These are phyloP conservation scores for Coemansia sp. DNA, from an alignment of 192 early-diverging fungal species.

Conservation along the genomic window DNA sequence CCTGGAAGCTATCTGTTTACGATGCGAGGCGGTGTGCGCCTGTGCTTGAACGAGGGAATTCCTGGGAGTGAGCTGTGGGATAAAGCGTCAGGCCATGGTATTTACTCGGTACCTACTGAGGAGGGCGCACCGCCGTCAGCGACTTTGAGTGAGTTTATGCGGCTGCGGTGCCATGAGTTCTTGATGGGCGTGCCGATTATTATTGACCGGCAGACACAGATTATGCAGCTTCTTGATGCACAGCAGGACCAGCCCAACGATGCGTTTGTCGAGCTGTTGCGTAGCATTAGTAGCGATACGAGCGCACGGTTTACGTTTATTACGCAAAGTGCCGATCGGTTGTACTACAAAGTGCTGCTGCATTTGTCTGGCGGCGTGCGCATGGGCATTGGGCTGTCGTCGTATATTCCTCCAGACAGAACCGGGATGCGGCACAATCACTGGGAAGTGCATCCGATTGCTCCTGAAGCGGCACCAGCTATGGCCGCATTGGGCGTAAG, in stretches of 20 bases:
- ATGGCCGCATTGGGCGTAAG: slow-evolving; percentile 19
- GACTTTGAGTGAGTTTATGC: slow-evolving; percentile 46
- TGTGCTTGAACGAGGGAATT: slow-evolving; percentile 51
- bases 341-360: slow-evolving; percentile 51
- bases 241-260: neutral
- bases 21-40: slow-evolving; percentile 52
- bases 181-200: slow-evolving; percentile 55
- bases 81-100: slow-evolving; percentile 34
- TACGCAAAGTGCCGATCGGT: slow-evolving; percentile 31
- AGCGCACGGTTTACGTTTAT: slow-evolving; percentile 48
- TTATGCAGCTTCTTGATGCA: slow-evolving; percentile 29
- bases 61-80: slow-evolving; percentile 53
- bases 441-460: slow-evolving; percentile 55
- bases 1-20: slow-evolving; percentile 51
- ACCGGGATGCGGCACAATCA: slow-evolving; percentile 45
- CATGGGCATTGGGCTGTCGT: slow-evolving; percentile 52
- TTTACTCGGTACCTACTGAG: slow-evolving; percentile 46
- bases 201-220: slow-evolving; percentile 38
- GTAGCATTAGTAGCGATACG: slow-evolving; percentile 27
- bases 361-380: slow-evolving; percentile 52
- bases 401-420: slow-evolving; percentile 42
- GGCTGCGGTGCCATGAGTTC: slow-evolving; percentile 51
- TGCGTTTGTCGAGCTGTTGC: slow-evolving; percentile 18
- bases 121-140: slow-evolving; percentile 32
- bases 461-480: slow-evolving; percentile 32